These are phyloP conservation scores for Wallacemonas collosoma DNA, from an alignment of 208 protist genomes.

Conservation along the genomic window DNA sequence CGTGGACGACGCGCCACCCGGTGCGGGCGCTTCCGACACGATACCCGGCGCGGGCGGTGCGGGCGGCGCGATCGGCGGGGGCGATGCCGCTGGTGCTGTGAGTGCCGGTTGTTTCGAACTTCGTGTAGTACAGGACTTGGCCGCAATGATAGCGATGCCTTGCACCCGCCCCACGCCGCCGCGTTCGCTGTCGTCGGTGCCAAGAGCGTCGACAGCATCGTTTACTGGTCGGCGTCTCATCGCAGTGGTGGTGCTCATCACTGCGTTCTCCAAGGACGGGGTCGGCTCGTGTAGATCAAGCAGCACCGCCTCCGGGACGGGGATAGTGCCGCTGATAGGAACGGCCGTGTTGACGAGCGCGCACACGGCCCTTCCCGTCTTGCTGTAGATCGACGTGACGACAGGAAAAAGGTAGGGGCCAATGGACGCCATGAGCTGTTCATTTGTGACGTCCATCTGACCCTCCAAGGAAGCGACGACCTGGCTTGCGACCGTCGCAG, in stretches of 20 bases:
- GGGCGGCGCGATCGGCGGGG: background rate
- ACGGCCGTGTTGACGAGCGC: constrained; percentile 19
- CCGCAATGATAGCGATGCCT: constrained; percentile 4
- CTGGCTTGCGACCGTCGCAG: background rate
- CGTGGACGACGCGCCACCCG: too few relatives aligned
- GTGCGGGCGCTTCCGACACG: too few relatives aligned
- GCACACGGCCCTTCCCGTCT: constrained; percentile 15
- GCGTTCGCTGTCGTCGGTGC: background rate
- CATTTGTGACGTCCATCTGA: constrained; percentile 12
- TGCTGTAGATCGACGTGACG: constrained; percentile 24
- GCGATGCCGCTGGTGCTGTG: background rate
- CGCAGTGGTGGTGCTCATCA: background rate
- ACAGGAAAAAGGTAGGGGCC: constrained; percentile 33
- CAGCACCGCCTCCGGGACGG: constrained; percentile 23
- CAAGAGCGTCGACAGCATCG: background rate
- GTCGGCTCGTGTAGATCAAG: constrained; percentile 19
- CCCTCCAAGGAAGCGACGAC: background rate
- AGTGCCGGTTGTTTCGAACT: too few relatives aligned
- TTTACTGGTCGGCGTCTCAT: background rate
- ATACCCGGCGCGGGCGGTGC: too few relatives aligned
- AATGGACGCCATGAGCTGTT: constrained; percentile 40
- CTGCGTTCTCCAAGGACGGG: background rate
- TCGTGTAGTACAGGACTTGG: background rate
- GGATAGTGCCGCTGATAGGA: constrained; percentile 9
- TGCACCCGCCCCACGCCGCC: constrained; percentile 10